Percentiles rank a stretch among this genome's conserved stretches.
Evolutionary conservation across 2,329 filamentous ascomycete species (phyloP).

Genomic region (Alternaria gansuensis): DNA sequence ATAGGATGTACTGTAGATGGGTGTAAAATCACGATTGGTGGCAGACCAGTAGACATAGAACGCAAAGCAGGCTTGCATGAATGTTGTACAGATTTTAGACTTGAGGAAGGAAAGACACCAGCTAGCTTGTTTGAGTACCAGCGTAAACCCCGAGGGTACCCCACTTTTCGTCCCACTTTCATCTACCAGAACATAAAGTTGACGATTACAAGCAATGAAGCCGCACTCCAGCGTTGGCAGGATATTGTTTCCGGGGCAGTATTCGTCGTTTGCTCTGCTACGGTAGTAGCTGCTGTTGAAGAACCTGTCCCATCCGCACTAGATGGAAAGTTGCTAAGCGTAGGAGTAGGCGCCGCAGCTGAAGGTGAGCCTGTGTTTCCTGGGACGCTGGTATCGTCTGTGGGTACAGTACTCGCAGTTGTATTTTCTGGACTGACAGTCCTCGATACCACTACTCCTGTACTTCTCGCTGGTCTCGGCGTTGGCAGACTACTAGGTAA

Average conservation of each 20-base stretch:
- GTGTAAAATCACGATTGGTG: background rate
- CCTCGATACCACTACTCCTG: background rate
- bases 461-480: slow-evolving; percentile 12
- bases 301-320: slow-evolving; percentile 9
- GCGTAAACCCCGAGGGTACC: background rate
- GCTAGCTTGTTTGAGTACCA: background rate
- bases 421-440: background rate
- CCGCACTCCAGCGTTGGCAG: background rate
- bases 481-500: slow-evolving; percentile 18
- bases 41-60: background rate
- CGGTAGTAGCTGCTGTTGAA: slow-evolving; percentile 16
- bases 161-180: background rate
- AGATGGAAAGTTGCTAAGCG: background rate
- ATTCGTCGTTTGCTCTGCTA: slow-evolving; percentile 27
- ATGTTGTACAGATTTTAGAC: background rate
- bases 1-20: background rate
- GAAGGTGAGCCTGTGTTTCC: slow-evolving; percentile 5
- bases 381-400: background rate
- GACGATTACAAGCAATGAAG: slow-evolving; percentile 4
- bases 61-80: background rate
- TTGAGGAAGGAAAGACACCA: background rate
- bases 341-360: slow-evolving; percentile 1
- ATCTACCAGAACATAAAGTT: slow-evolving; percentile 15
- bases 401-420: background rate
- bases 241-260: slow-evolving; percentile 11